A percentile compares a stretch with the other conserved stretches of the same genome.
These are phyloP conservation scores for Neoarthrinium moseri DNA, from an alignment of 2,329 filamentous ascomycete species.

Conservation along the genomic window DNA sequence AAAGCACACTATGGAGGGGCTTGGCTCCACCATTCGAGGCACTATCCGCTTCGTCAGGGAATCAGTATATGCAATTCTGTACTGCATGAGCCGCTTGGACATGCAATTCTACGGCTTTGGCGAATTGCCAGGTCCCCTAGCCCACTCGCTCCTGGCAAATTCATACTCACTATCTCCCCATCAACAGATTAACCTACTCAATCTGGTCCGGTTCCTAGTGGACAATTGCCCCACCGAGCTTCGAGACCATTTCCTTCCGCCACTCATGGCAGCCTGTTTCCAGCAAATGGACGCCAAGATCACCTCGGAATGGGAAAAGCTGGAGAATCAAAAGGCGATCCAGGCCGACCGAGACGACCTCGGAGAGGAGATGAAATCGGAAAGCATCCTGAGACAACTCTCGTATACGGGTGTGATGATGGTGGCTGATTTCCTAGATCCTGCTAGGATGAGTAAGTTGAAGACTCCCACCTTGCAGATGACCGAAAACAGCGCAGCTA, in stretches of 20 bases:
- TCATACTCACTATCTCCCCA: conserved; percentile 83
- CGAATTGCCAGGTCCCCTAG: conserved; percentile 79
- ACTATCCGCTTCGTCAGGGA: conserved; percentile 88
- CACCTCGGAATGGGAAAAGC: conserved; percentile 78
- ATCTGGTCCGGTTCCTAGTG: conserved; percentile 82
- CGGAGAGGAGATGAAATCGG: conserved; percentile 95
- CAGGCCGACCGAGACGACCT: conserved; percentile 73
- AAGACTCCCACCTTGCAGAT: background rate
- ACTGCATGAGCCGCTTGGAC: conserved; percentile 85
- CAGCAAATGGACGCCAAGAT: conserved; percentile 86
- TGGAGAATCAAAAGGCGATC: conserved; percentile 62
- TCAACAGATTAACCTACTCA: conserved; percentile 90
- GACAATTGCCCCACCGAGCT: conserved; percentile 85
- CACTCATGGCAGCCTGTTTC: conserved; percentile 79
- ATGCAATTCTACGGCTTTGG: conserved; percentile 87
- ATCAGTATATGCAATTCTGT: conserved; percentile 90
- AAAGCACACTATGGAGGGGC: conserved; percentile 85
- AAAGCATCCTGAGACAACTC: conserved; percentile 89
- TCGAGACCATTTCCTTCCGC: conserved; percentile 78
- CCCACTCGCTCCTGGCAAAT: conserved; percentile 80
- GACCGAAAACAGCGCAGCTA: conserved; percentile 24
- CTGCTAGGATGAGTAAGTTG: conserved; percentile 60
- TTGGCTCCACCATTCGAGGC: conserved; percentile 89
- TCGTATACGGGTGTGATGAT: conserved; percentile 92
- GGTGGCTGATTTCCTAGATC: conserved; percentile 85